Evolutionary conservation across 2,329 filamentous ascomycete genomes (phyloP), one percentile per base, ranked within the genome.

Genomic region (Fusarium brevicatenulatum): DNA sequence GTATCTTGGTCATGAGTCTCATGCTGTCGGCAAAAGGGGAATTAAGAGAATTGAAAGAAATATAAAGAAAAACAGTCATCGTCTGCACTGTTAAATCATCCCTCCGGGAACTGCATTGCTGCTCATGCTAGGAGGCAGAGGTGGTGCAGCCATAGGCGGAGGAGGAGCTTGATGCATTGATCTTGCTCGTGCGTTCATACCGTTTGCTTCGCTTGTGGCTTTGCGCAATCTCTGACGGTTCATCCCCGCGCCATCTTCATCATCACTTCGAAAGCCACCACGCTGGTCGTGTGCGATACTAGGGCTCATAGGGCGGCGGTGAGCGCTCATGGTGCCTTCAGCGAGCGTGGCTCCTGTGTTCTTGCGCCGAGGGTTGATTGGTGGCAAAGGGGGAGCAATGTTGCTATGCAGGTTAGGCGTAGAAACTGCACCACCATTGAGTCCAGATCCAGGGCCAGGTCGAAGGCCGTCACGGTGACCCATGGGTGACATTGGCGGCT

Each of bases 291-390:
- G 72, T 7, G 57, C 58, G n/a, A 50, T 58, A 11, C 39, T 58
- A 16, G 69, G 64, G 49, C 76, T 79, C 72, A 63, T 79, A 47
- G 70, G 73, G 30, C 67, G 58, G 42, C 71, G 75, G 13, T 72
- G 71, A 12, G 63, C 44, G 37, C 42, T 64, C 65, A 68, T 70
- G n/a, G 69, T 52, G 16, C 69, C 64, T 36, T 81, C 80, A 16
- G 81, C 82, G n/a, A 84, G 32, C 16, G 70, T 77, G 3, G 47
- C 76, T 5, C 83, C 78, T 15, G 84, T 80, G 13, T 84, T 85
- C 59, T 86, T 85, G 15, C 89, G 85, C 54, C 87, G 84, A 34
- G 89, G 89, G 76, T 90, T 90, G 77, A 91, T 88, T 4, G 88
- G 88, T 5, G 89, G 89, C 40, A 91, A 66, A 5, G 88, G 88